These are phyloP conservation scores for Lentinula aciculospora DNA, from an alignment of 768 basidiomycete species.

Conservation along the genomic window DNA sequence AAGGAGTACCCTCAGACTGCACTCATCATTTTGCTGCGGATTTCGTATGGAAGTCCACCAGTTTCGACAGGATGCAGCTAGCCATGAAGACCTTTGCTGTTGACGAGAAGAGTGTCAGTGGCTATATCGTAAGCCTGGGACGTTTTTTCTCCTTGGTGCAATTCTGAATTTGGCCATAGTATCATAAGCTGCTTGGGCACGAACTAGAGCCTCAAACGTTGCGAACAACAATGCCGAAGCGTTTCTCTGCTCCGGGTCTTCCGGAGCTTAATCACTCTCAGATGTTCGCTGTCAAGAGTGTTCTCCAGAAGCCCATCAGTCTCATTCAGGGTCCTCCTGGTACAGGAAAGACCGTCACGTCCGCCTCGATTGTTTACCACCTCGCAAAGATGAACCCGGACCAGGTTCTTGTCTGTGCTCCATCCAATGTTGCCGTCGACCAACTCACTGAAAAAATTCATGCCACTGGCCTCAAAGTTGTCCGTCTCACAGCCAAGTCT, in stretches of 20 bases:
- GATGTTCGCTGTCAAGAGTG: slow-evolving; percentile 99
- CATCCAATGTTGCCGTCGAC: slow-evolving; percentile 98
- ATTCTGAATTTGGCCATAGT: slow-evolving; percentile 40
- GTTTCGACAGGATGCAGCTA: slow-evolving; percentile 98
- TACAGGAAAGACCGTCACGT: slow-evolving; percentile 98
- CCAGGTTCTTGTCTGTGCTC: slow-evolving; percentile 97
- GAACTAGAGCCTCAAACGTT: slow-evolving; percentile 93
- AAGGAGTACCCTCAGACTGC: slow-evolving; percentile 90
- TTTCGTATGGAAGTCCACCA: slow-evolving; percentile 99
- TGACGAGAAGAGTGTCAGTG: slow-evolving; percentile 98
- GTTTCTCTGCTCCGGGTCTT: slow-evolving; percentile 94
- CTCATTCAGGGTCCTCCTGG: slow-evolving; percentile 98
- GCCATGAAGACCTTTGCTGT: slow-evolving; percentile 99
- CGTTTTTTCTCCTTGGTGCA: not conserved
- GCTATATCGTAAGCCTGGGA: slow-evolving; percentile 78
- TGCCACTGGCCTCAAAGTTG: slow-evolving; percentile 96
- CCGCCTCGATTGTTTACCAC: slow-evolving; percentile 97
- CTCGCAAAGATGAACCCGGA: slow-evolving; percentile 99
- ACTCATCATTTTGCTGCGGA: slow-evolving; percentile 96
- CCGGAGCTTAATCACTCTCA: slow-evolving; percentile 99
- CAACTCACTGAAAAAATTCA: slow-evolving; percentile 99
- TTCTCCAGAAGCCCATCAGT: slow-evolving; percentile 95
- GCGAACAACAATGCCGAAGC: slow-evolving; percentile 91
- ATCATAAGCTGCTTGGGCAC: slow-evolving; percentile 97
- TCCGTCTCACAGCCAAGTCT: slow-evolving; percentile 95